phyloP scores from a whole-genome alignment of 2,329 filamentous ascomycete species.

The Davidsoniella eucalypti region DNA sequence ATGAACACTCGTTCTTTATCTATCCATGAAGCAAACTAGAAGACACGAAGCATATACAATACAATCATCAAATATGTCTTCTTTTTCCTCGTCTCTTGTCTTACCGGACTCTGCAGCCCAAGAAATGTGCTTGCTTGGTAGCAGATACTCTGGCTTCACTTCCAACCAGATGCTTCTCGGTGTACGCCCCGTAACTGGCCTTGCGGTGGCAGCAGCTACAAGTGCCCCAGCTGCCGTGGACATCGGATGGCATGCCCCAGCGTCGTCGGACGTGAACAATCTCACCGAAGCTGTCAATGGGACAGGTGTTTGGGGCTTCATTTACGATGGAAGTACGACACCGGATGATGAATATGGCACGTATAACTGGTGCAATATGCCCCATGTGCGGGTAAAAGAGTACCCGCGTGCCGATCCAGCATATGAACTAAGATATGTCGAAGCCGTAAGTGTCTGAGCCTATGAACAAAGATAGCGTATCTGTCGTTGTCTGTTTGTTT shows the following conservation, averaged over 20 bases:
- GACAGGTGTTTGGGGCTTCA: constrained; percentile 53
- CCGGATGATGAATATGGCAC: constrained; percentile 39
- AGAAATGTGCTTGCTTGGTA: too few species aligned
- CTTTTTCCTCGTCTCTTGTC: too few species aligned
- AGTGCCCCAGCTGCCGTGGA: constrained; percentile 19
- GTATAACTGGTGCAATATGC: constrained; percentile 83
- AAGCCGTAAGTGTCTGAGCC: constrained; percentile 37
- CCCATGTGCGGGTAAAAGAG: constrained; percentile 53
- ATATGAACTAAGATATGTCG: constrained; percentile 58
- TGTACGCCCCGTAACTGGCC: neutral
- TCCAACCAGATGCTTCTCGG: constrained; percentile 9
- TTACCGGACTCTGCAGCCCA: too few species aligned
- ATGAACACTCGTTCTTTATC: too few species aligned
- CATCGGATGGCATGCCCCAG: constrained; percentile 41
- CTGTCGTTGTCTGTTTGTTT: neutral
- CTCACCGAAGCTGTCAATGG: constrained; percentile 39
- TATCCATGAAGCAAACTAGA: too few species aligned
- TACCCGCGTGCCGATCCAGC: constrained; percentile 38
- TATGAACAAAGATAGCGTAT: neutral
- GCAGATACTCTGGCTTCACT: neutral
- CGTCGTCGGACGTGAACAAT: constrained; percentile 40
- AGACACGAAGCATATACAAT: too few species aligned
- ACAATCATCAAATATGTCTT: too few species aligned
- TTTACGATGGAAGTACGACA: constrained; percentile 50
- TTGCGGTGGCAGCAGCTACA: neutral